A percentile compares a stretch with the other conserved stretches of the same genome.
Conservation (phyloP, 768 basidiomycete genomes). For the Rhodotorula toruloides region DNA sequence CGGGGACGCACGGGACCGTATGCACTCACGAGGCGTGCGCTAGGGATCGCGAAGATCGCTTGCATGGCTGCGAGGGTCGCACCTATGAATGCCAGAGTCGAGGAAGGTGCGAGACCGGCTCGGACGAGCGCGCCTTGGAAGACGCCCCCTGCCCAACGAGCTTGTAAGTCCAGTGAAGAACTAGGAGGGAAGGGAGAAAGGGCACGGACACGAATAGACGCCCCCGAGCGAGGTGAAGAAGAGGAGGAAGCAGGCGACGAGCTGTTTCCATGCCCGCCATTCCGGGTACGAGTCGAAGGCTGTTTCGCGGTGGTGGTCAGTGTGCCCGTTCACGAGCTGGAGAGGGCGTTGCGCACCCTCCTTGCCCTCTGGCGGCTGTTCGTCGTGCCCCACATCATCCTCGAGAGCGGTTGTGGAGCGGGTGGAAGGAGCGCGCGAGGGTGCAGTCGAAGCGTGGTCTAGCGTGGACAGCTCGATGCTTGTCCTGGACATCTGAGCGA, state of each 20-base stretch:
- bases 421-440: no score
- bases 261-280: constrained; percentile 1
- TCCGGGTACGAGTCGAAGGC: constrained; percentile 33
- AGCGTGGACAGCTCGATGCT: no score
- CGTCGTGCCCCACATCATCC: background rate
- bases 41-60: constrained; percentile 35
- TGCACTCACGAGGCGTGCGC: constrained; percentile 1
- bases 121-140: constrained; percentile 35
- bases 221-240: constrained; percentile 21
- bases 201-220: background rate
- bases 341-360: background rate
- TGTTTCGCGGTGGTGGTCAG: background rate
- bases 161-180: no score
- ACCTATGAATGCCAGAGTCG: constrained; percentile 42
- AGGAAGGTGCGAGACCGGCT: constrained; percentile 24
- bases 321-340: background rate
- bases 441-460: no score
- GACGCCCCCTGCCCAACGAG: constrained; percentile 30
- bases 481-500: no score
- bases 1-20: constrained; percentile 2
- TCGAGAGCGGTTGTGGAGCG: no score
- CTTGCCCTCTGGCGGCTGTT: background rate
- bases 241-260: constrained; percentile 5
- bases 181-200: background rate
- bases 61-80: constrained; percentile 16